Conservation (phyloP, 2,329 filamentous ascomycete species). For the Sporothrix brunneoviolacea region DNA sequence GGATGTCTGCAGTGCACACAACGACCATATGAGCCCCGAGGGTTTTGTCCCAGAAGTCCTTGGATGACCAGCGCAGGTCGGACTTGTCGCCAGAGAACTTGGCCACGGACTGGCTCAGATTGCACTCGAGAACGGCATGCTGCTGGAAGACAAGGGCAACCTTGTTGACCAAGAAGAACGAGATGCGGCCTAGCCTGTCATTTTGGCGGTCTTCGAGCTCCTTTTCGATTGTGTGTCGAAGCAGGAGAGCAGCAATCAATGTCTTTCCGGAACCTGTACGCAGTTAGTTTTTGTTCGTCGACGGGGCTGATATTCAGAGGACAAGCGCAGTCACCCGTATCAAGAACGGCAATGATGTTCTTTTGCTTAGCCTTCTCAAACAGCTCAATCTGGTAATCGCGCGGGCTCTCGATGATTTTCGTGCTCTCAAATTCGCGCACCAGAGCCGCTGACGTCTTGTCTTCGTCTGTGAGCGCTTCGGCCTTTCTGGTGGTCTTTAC, state of each 20-base stretch:
- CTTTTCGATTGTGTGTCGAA: conserved; percentile 67
- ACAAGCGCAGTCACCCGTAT: no score
- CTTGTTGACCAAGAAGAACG: conserved; percentile 88
- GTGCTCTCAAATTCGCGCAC: conserved; percentile 30
- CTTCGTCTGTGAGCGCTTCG: conserved; percentile 22
- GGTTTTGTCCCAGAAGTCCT: conserved; percentile 45
- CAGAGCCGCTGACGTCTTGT: conserved; percentile 28
- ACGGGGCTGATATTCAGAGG: no score
- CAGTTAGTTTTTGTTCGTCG: background rate
- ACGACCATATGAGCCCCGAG: conserved; percentile 67
- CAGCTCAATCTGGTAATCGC: conserved; percentile 88
- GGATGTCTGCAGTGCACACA: conserved; percentile 85
- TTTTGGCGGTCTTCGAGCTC: conserved; percentile 64
- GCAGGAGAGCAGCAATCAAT: conserved; percentile 81
- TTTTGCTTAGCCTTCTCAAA: conserved; percentile 78
- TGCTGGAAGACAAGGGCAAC: conserved; percentile 90
- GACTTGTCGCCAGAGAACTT: conserved; percentile 68
- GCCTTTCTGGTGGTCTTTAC: conserved; percentile 19
- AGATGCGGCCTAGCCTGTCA: conserved; percentile 56
- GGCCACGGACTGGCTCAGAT: conserved; percentile 68
- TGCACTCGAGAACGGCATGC: conserved; percentile 70
- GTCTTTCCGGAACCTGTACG: conserved; percentile 85
- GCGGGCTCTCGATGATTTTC: conserved; percentile 65
- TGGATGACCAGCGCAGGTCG: conserved; percentile 30
- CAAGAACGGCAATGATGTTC: conserved; percentile 88